A percentile compares a stretch with the other conserved stretches of the same genome.
Evolutionary conservation across 139 green algal genomes (phyloP).

Genomic region (Chlorella sp.): DNA sequence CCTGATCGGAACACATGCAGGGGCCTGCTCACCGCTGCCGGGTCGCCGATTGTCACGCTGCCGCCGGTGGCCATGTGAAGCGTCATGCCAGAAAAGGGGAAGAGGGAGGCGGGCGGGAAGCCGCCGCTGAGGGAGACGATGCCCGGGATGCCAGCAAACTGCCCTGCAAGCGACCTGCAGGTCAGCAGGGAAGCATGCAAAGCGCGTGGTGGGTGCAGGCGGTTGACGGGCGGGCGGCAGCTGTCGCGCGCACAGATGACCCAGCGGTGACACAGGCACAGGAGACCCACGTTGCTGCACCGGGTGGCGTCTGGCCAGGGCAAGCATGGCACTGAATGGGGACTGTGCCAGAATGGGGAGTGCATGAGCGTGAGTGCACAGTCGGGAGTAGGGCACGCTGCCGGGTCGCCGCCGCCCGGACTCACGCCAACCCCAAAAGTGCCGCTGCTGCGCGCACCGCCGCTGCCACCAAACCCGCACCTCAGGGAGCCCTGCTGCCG

Average conservation of each 20-base stretch:
- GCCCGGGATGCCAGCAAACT: conserved; percentile 21
- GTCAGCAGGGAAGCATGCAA: neutral
- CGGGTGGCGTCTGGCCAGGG: too few species aligned
- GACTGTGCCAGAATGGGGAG: neutral
- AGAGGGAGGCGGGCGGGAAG: conserved; percentile 33
- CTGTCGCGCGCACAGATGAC: neutral
- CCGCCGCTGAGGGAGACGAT: conserved; percentile 31
- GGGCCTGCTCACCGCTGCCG: conserved; percentile 7
- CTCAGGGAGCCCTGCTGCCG: conserved; percentile 35
- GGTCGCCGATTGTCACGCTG: neutral
- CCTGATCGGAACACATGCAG: neutral
- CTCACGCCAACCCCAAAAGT: too few species aligned
- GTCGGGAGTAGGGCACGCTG: too few species aligned
- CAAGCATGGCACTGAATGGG: neutral
- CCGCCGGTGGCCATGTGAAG: conserved; percentile 9
- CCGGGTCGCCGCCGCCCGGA: too few species aligned
- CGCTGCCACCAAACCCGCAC: neutral
- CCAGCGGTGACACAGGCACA: neutral
- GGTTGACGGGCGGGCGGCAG: neutral
- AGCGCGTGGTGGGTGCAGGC: too few species aligned
- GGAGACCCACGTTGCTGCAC: too few species aligned
- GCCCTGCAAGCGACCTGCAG: conserved; percentile 27
- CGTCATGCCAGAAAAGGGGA: conserved; percentile 20
- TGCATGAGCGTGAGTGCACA: neutral
- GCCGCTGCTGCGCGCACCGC: neutral